These are phyloP conservation scores for Erucastrum elatum DNA, from an alignment of 345 rosid species.

Conservation along the genomic window DNA sequence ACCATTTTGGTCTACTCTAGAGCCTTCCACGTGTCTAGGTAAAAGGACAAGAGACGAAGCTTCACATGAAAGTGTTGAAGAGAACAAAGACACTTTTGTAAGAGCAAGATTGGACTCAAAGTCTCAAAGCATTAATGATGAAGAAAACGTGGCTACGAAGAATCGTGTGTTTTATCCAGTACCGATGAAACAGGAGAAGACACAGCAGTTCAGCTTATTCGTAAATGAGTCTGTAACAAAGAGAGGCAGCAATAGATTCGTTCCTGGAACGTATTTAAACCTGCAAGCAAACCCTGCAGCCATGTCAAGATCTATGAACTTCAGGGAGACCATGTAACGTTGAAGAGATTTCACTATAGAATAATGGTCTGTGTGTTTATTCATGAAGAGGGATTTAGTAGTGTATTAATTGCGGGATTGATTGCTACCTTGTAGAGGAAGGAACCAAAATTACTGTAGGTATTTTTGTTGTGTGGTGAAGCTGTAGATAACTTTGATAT, in stretches of 20 bases:
- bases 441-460: not conserved
- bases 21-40: constrained; percentile 39
- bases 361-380: not conserved
- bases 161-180: constrained; percentile 17
- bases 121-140: not conserved
- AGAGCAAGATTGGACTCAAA: constrained; percentile 10
- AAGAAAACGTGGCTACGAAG: constrained; percentile 21
- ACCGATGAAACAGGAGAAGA: constrained; percentile 44
- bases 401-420: constrained; percentile 24
- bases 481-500: constrained; percentile 9
- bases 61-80: constrained; percentile 6
- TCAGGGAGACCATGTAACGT: constrained; percentile 53
- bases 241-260: constrained; percentile 27
- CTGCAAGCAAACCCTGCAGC: constrained; percentile 81
- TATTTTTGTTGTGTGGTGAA: constrained; percentile 4
- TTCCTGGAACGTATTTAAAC: constrained; percentile 35
- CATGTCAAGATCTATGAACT: constrained; percentile 59
- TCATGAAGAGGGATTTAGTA: constrained; percentile 1
- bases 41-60: constrained; percentile 59
- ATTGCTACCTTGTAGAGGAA: constrained; percentile 20
- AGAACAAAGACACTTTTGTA: constrained; percentile 4
- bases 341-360: not conserved
- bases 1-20: constrained; percentile 25
- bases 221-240: constrained; percentile 43
- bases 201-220: constrained; percentile 38